Conservation (phyloP, 2,329 filamentous ascomycete genomes). For the Pseudocercospora cruenta region DNA sequence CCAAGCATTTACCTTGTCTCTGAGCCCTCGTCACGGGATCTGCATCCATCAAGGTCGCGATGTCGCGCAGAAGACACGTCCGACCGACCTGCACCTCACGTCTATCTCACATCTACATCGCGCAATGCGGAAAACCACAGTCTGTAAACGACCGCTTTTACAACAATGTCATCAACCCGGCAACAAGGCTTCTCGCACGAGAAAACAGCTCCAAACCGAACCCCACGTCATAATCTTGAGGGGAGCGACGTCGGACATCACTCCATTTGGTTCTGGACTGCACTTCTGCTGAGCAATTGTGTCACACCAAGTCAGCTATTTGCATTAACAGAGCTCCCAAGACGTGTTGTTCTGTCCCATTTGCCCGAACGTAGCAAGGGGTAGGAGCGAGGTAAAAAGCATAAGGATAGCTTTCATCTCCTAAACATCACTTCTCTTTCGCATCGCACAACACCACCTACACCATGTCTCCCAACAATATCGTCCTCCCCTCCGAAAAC, state of each 20-base stretch:
- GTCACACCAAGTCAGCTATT: background rate
- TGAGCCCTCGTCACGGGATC: background rate
- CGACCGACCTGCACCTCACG: background rate
- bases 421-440: too few relatives aligned
- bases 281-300: background rate
- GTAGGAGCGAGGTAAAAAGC: too few relatives aligned
- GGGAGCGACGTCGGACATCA: background rate
- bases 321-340: background rate
- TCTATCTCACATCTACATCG: too few relatives aligned
- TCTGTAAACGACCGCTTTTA: too few relatives aligned
- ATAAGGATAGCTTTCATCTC: background rate
- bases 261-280: background rate
- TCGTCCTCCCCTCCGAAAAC: conserved; percentile 22
- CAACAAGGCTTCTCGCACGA: background rate
- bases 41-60: background rate
- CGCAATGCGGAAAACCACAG: too few relatives aligned
- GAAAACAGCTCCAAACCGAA: too few relatives aligned
- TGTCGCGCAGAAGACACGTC: background rate
- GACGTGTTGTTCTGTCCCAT: background rate
- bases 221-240: background rate
- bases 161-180: too few relatives aligned
- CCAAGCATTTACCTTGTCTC: background rate
- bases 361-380: background rate
- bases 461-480: conserved; percentile 15
- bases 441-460: too few relatives aligned